Evolutionary conservation across 2,329 filamentous ascomycete genomes (phyloP), one percentile per base, ranked within the genome.

Genomic region (Ustulina deusta): DNA sequence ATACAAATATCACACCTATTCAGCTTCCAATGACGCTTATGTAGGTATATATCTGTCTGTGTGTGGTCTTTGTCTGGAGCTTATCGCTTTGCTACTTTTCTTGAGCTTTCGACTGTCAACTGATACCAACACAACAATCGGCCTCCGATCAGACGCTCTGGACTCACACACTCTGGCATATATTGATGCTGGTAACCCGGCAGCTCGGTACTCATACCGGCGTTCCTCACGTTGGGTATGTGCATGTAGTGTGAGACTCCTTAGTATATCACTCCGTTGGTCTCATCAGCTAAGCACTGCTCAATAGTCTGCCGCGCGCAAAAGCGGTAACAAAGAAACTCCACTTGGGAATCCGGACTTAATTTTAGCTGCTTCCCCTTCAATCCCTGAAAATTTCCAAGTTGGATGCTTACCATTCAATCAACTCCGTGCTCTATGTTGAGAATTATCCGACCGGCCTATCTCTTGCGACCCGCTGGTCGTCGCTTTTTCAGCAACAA

Each of bases 401-500:
- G 13, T 20, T 40, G 17, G 2, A 29, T 29, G 54, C 22, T 42
- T 42, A 15, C 34, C 15, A 29, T 56, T 42, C 25, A 42, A 29
- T 56, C 54, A 29, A 42, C 22, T 29, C 36, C 13, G 25, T n/a
- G 25, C 25, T 9, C 15, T 22, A 29, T 56, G n/a, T 20, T n/a
- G 36, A 36, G 54, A 42, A n/a, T 27, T 20, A n/a, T 22, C 36
- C 15, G 3, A 42, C 6, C 25, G 6, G 13, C 7, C 22, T 42
- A 20, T 40, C 7, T 56, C 36, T 29, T 11, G 6, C 34, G 15
- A 20, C 7, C 54, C 4, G 6, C 15, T 11, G 44, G 36, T 34
- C 36, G 22, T 56, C 51, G 42, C 44, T 49, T 44, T 1, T 17
- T 49, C 2, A 25, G 20, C 60, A 60, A 59, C 7, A 70, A 71